Conservation (phyloP, 345 rosid species). For the Rubroshorea leprosula region DNA sequence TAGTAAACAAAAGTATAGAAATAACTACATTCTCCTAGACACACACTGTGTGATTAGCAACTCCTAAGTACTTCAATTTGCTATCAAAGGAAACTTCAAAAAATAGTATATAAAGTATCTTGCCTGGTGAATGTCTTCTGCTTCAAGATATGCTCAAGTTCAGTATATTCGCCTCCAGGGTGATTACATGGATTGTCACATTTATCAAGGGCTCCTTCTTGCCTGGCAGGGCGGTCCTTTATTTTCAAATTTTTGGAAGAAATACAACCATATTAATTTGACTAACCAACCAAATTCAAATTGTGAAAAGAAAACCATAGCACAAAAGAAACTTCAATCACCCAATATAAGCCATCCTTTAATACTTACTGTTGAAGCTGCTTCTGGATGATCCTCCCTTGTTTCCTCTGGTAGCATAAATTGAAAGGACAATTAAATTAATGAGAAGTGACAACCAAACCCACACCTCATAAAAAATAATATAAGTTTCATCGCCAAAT, state of each 20-base stretch:
- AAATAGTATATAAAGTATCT: slow-evolving; percentile 16
- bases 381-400: slow-evolving; percentile 19
- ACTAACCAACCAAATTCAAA: neutral
- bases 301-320: neutral
- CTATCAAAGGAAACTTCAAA: too few relatives aligned
- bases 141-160: slow-evolving; percentile 54
- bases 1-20: neutral
- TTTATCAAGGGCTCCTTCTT: slow-evolving; percentile 22
- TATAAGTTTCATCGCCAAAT: too few relatives aligned
- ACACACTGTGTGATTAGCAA: neutral
- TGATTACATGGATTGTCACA: slow-evolving; percentile 22
- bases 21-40: slow-evolving; percentile 3
- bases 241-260: slow-evolving; percentile 19
- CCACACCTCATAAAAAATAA: too few relatives aligned
- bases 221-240: slow-evolving; percentile 29
- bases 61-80: too few relatives aligned
- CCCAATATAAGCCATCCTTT: too few relatives aligned
- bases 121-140: slow-evolving; percentile 78
- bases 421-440: neutral
- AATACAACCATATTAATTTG: slow-evolving; percentile 15
- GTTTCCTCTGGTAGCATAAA: slow-evolving; percentile 21
- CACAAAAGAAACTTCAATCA: neutral
- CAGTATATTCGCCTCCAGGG: slow-evolving; percentile 30
- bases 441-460: too few relatives aligned
- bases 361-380: slow-evolving; percentile 34